Conservation (phyloP, 257 asterid species). For the Solanum etuberosum region DNA sequence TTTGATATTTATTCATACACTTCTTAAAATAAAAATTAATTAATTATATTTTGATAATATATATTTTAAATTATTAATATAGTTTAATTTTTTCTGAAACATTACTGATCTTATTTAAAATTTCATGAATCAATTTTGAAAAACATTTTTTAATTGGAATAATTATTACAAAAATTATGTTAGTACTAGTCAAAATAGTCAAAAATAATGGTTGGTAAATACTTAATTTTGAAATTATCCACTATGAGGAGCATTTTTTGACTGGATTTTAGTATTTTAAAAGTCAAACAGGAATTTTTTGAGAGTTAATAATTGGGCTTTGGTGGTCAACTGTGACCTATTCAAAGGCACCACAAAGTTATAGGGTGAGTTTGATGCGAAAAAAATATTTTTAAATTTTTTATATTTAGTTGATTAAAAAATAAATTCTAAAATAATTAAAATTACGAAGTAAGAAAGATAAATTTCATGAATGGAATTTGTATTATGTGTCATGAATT, state of each 20-base stretch:
- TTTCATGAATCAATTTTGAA: too few species aligned
- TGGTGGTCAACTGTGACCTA: not conserved
- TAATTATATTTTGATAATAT: not conserved
- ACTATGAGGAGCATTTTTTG: not conserved
- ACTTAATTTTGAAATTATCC: not conserved
- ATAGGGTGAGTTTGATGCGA: too few species aligned
- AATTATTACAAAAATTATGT: not conserved
- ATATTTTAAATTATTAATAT: too few species aligned
- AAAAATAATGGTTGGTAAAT: not conserved
- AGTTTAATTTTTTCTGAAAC: too few species aligned
- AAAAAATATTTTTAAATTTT: too few species aligned
- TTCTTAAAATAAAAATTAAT: not conserved
- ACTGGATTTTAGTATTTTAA: not conserved
- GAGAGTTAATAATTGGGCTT: not conserved
- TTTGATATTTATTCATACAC: not conserved
- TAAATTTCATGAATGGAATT: not conserved
- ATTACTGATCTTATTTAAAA: too few species aligned
- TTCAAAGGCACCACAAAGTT: not conserved
- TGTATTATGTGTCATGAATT: not conserved
- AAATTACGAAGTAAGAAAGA: not conserved
- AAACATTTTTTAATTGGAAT: too few species aligned
- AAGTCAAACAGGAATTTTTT: not conserved
- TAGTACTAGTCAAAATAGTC: not conserved
- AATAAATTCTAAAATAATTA: not conserved
- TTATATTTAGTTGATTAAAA: not conserved